Evolutionary conservation across 2,329 filamentous ascomycete genomes (phyloP).

Genomic region (Neocatenulostroma microsporum): DNA sequence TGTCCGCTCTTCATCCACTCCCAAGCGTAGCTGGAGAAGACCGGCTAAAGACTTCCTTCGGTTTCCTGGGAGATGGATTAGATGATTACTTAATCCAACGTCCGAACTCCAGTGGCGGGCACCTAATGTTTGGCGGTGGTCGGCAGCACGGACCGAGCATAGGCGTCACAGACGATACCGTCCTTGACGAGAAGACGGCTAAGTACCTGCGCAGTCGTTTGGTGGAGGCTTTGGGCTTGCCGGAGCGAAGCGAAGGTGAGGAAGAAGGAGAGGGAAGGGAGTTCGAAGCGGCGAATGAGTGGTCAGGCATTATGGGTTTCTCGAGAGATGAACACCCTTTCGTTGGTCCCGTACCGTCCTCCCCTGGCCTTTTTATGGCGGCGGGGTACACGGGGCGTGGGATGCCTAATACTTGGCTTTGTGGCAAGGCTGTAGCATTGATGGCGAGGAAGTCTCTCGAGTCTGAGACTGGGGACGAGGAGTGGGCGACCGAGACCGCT

Average conservation of each 20-base stretch:
- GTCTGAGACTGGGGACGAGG: too few species aligned
- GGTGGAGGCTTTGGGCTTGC: slow-evolving; percentile 27
- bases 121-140: slow-evolving; percentile 66
- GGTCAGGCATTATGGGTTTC: slow-evolving; percentile 77
- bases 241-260: too few species aligned
- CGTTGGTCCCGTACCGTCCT: slow-evolving; percentile 60
- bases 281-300: slow-evolving; percentile 45
- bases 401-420: slow-evolving; percentile 65
- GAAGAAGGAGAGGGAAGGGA: too few species aligned
- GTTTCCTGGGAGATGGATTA: slow-evolving; percentile 52
- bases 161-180: slow-evolving; percentile 53
- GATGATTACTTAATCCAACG: slow-evolving; percentile 70
- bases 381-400: slow-evolving; percentile 54
- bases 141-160: slow-evolving; percentile 49
- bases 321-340: slow-evolving; percentile 60
- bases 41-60: slow-evolving; percentile 52
- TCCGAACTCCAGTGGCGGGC: slow-evolving; percentile 43
- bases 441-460: slow-evolving; percentile 50
- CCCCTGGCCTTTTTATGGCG: slow-evolving; percentile 23
- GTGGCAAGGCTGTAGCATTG: slow-evolving; percentile 55
- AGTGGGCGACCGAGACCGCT: slow-evolving; percentile 12
- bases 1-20: slow-evolving; percentile 58
- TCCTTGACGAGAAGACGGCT: slow-evolving; percentile 50
- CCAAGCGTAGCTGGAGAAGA: slow-evolving; percentile 22
- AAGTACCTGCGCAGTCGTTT: slow-evolving; percentile 47